Evolutionary conservation across 805 yeast species (phyloP).

Genomic region (Barnettozyma salicaria): DNA sequence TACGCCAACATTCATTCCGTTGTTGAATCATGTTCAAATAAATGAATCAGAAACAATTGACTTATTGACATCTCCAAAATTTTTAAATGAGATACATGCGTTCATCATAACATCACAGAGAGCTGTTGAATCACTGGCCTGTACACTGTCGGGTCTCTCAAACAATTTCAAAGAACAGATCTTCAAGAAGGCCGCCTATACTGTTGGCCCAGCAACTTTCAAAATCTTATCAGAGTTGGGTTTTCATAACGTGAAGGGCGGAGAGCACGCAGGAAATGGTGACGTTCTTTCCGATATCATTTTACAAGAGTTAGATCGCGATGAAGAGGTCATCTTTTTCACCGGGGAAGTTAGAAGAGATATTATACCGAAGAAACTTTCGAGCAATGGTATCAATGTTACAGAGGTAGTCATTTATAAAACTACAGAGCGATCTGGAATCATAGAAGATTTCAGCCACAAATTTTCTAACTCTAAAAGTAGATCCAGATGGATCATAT

Average conservation of each 20-base stretch:
- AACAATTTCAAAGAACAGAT: slow-evolving; percentile 25
- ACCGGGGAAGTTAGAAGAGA: slow-evolving; percentile 86
- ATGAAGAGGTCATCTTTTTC: slow-evolving; percentile 51
- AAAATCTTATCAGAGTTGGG: slow-evolving; percentile 54
- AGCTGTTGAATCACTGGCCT: slow-evolving; percentile 74
- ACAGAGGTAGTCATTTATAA: slow-evolving; percentile 63
- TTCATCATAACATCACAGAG: slow-evolving; percentile 84
- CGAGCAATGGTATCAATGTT: slow-evolving; percentile 37
- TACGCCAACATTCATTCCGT: slow-evolving; percentile 58
- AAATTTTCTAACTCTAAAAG: slow-evolving; percentile 9
- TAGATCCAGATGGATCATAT: slow-evolving; percentile 59
- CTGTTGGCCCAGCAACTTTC: slow-evolving; percentile 90
- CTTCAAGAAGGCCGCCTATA: slow-evolving; percentile 54
- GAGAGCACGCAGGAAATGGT: slow-evolving; percentile 77
- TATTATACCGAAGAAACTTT: slow-evolving; percentile 62
- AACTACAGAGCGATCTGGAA: slow-evolving; percentile 49
- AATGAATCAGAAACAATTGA: slow-evolving; percentile 39
- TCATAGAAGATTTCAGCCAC: slow-evolving; percentile 33
- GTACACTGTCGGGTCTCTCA: slow-evolving; percentile 30
- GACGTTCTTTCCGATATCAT: slow-evolving; percentile 59
- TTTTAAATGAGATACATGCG: slow-evolving; percentile 37
- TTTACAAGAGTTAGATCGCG: slow-evolving; percentile 22
- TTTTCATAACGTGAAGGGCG: slow-evolving; percentile 66
- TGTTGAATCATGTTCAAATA: slow-evolving; percentile 58
- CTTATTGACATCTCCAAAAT: slow-evolving; percentile 39